Base-by-base conservation (phyloP, 179 eudicot species). In the Beta lomatogona region DNA sequence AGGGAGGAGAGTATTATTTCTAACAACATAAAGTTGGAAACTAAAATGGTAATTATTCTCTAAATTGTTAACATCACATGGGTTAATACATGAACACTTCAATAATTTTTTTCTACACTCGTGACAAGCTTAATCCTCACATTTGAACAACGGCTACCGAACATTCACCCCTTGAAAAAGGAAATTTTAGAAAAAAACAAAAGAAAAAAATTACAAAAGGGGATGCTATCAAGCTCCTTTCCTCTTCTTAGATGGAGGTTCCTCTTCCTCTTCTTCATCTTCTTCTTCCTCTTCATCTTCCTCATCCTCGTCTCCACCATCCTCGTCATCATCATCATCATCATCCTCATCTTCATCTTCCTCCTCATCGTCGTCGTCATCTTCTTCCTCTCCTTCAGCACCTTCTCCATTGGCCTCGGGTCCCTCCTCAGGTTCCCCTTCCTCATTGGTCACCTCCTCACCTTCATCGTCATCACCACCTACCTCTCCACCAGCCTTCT, bases 281-380 rank as follows among this genome's bases (percentile, higher is more conserved):
- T 82, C 87, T 5, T 82, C 85, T 6, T 82, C 88, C 0, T 79
- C 83, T 1, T 85, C 87, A 2, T 85, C 88, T 0, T 72, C 83
- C 0, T 71, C 88, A 0, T 73, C 84, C 0, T 60, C 85, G 7
- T 44, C 86, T 80, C 79, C 89, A 54, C 83, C 89, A 19, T 22
- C 88, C 21, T 81, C 86, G 0, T 78, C 88, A 10, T 80, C 89
- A 2, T 81, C 90, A 4, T 89, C 89, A 3, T 89, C 91, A 9
- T 87, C 91, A 45, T 86, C 89, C 31, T 84, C 89, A 22, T 91
- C 94, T 82, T 87, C 82, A 87, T 88, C 28, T 25, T 25, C 28
- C 28, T 25, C 28, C 28, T 25, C 28, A 25, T 25, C 28, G 28
- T 25, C 28, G 28, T 25, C 28, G 28, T 25, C 28, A 25, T 25